Base-by-base conservation (phyloP, 108 stramenopile genomes). In the Ochromonas danica region DNA sequence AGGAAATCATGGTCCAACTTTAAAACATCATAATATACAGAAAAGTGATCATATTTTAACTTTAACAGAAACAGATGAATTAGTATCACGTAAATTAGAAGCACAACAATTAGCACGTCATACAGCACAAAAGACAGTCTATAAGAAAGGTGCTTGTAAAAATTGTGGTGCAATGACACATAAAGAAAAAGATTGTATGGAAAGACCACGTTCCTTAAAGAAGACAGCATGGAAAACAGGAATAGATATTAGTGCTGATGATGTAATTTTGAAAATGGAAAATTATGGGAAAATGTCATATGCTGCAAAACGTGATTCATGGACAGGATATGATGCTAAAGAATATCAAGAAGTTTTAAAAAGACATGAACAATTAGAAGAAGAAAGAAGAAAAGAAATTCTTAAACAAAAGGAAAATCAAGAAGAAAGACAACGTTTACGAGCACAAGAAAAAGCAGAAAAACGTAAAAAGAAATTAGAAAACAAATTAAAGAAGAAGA, bases 91-190 rank as follows among this genome's bases (percentile, higher is more conserved):
- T 70, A 89, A 93, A 80, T 86, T 91, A 14, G 75, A 77, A 1
- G 78, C 86, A 79, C 82, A 79, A 45, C 82, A 90, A 61, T 86
- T 84, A 31, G 63, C 81, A n/a, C 61, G 62, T 14, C 40, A 63
- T 31, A 31, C 61, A 0, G 39, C 45, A 36, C 80, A 72, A 40
- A 62, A 77, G 43, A 45, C 72, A 39, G 40, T 1, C 42, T 81
- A 63, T 45, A 81, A 83, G 40, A 61, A 33, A 57, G 79, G 85
- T 6, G 81, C 88, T 38, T 89, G 88, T 78, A 85, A 90, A 61
- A 95, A 95, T 42, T 88, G 97, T 43, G 94, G 95, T 62, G 91
- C 94, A 0, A 91, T 92, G 86, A 94, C 94, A 1, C 92, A 94
- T 79, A 85, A 62, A 40, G 84, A 83, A 35, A 83, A 80, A 39